phyloP scores from a whole-genome alignment of 1,284 basidiomycete species.

The Ustilago tritici region DNA sequence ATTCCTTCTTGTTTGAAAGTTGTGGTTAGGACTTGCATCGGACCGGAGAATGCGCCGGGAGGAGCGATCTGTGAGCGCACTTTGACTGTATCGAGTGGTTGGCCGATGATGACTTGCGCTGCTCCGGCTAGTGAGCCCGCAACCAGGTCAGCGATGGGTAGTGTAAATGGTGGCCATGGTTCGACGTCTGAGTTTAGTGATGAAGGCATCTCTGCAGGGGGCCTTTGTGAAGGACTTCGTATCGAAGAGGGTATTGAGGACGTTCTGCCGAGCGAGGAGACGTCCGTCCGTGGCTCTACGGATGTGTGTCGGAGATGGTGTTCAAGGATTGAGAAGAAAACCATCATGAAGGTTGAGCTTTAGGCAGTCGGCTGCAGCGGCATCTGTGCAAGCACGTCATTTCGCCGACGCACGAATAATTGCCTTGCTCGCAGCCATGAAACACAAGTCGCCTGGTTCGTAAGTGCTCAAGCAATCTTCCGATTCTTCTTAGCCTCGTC shows the following conservation, averaged over 20 bases:
- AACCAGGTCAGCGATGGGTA: constrained; percentile 52
- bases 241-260: background rate
- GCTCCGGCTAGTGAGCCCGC: constrained; percentile 55
- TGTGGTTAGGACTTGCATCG: constrained; percentile 48
- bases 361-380: background rate
- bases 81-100: constrained; percentile 60
- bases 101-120: constrained; percentile 59
- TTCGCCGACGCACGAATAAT: background rate
- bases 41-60: constrained; percentile 45
- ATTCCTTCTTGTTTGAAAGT: constrained; percentile 48
- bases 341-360: background rate
- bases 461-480: background rate
- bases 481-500: background rate
- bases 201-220: background rate
- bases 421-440: background rate
- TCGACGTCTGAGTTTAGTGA: background rate
- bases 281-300: too few relatives aligned
- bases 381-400: constrained; percentile 22
- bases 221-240: background rate
- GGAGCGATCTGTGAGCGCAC: constrained; percentile 53
- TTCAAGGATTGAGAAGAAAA: background rate
- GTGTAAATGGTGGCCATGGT: constrained; percentile 54
- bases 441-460: background rate
- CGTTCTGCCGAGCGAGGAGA: background rate
- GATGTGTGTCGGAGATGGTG: too few relatives aligned